These are phyloP conservation scores for Halteria grandinella DNA, from an alignment of 73 alveolate genomes.

Conservation along the genomic window DNA sequence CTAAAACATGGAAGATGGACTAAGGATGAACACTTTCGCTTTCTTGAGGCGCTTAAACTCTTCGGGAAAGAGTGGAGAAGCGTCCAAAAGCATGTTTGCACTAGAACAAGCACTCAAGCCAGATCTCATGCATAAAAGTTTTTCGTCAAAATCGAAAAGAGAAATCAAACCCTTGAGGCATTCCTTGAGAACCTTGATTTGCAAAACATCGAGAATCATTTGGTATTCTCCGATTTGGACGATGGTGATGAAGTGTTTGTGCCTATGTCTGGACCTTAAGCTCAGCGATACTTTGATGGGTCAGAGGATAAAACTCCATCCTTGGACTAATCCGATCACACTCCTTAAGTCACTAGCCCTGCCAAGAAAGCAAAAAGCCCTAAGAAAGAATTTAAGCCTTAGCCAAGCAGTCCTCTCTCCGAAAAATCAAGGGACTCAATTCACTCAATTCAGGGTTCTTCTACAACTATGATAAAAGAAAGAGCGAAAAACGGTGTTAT, in stretches of 20 bases:
- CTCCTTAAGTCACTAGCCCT: too few relatives aligned
- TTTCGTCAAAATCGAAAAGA: constrained; percentile 82
- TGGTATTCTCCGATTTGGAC: constrained; percentile 60
- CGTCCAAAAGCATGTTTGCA: constrained; percentile 81
- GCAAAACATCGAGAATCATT: constrained; percentile 34
- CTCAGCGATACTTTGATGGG: too few relatives aligned
- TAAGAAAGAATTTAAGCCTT: too few relatives aligned
- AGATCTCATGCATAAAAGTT: constrained; percentile 88
- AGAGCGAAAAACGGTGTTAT: too few relatives aligned
- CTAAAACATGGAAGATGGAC: constrained; percentile 85
- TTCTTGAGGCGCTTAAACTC: constrained; percentile 76
- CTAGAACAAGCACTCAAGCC: constrained; percentile 86
- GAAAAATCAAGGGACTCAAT: too few relatives aligned
- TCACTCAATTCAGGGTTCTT: too few relatives aligned
- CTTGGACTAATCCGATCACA: too few relatives aligned
- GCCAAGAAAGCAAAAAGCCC: too few relatives aligned
- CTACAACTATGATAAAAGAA: too few relatives aligned
- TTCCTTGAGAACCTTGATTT: constrained; percentile 56
- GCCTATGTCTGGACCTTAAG: too few relatives aligned
- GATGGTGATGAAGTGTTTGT: constrained; percentile 66
- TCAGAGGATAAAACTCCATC: too few relatives aligned
- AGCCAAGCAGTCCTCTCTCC: too few relatives aligned
- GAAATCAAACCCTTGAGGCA: constrained; percentile 46
- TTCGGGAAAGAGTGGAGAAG: constrained; percentile 88
- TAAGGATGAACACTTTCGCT: constrained; percentile 74